phyloP scores from a whole-genome alignment of 2,329 filamentous ascomycete genomes.

The Phialophora expanda region DNA sequence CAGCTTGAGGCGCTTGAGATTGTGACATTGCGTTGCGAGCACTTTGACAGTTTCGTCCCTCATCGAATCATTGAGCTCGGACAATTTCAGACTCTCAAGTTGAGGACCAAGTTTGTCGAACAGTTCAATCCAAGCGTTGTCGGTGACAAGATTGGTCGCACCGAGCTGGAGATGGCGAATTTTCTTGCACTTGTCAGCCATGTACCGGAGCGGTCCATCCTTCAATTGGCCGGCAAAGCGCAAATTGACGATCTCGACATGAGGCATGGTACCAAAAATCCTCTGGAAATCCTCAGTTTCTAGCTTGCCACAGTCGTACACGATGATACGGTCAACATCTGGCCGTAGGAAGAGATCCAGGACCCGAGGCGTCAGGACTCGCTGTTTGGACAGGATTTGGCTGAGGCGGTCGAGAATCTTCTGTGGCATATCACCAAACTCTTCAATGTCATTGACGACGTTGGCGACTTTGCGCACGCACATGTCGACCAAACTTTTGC shows the following conservation, averaged over 20 bases:
- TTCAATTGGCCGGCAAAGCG: slow-evolving; percentile 92
- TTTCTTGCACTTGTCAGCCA: slow-evolving; percentile 71
- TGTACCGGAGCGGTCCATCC: slow-evolving; percentile 79
- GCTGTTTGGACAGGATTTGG: slow-evolving; percentile 68
- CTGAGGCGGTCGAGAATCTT: slow-evolving; percentile 62
- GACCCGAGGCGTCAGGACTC: slow-evolving; percentile 58
- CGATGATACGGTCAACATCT: slow-evolving; percentile 61
- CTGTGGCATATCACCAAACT: slow-evolving; percentile 67
- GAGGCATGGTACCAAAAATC: slow-evolving; percentile 77
- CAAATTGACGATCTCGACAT: slow-evolving; percentile 72
- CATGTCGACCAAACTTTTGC: slow-evolving; percentile 56
- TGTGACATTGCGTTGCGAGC: slow-evolving; percentile 69
- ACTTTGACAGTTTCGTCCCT: slow-evolving; percentile 69
- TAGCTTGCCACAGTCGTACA: slow-evolving; percentile 70
- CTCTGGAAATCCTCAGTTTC: slow-evolving; percentile 76
- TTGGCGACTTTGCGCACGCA: slow-evolving; percentile 67
- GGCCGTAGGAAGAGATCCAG: slow-evolving; percentile 56
- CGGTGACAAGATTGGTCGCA: slow-evolving; percentile 80
- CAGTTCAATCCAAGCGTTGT: slow-evolving; percentile 74
- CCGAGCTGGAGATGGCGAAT: slow-evolving; percentile 79
- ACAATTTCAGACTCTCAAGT: slow-evolving; percentile 74
- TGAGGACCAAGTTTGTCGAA: slow-evolving; percentile 68
- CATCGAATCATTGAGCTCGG: slow-evolving; percentile 82
- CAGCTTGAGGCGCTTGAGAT: slow-evolving; percentile 77
- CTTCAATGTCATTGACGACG: slow-evolving; percentile 67